Base-by-base conservation (phyloP, 257 asterid species). In the Primulina tabacum region DNA sequence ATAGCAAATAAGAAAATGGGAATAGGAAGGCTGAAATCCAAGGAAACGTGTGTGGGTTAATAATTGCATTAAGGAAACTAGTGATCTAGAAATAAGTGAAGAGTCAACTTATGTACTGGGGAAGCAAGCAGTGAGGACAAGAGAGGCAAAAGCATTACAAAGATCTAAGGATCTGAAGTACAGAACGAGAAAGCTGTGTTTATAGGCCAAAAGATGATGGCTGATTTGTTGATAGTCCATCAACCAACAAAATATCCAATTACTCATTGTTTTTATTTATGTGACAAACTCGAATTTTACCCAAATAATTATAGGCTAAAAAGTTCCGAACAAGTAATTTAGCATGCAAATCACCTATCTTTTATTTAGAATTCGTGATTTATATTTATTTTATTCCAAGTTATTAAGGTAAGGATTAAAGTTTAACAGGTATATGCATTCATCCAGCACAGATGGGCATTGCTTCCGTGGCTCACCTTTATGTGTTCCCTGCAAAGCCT, bases 381-480 rank as follows among this genome's bases (percentile, higher is more conserved):
- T 40, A 40, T 4, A 38, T 30, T 74, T 70, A 33, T 43, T 32
- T 32, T 32, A 32, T 32, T 32, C 34, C 34, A 32, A 32, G 34
- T 32, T 32, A 32, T 28, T 18, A 29, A 73, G 68, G 64, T 37
- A 29, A 74, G 17, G 70, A 78, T 73, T 58, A 57, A 82, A 72
- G 85, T 84, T 82, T 83, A 76, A 77, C 83, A 69, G 74, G 75
- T 73, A 43, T 83, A 67, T 79, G 80, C 81, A 57, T 90, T 85
- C 68, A 80, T 89, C 97, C 97, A 90, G 99, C 77, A 81, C 99
- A 94, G 99, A 94, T 94, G 99, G 96, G 96, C 75, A 71, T 94
- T 58, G 97, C 97, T 84, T 84, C 99, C 40, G 81, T 73, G 75
- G 96, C 84, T 78, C 99, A 94, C 82, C 92, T 94, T 43, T 90